Percentiles rank a stretch among this genome's conserved stretches.
These are phyloP conservation scores for Tanacetum coccineum DNA, from an alignment of 129 eudicot species.

Conservation along the genomic window DNA sequence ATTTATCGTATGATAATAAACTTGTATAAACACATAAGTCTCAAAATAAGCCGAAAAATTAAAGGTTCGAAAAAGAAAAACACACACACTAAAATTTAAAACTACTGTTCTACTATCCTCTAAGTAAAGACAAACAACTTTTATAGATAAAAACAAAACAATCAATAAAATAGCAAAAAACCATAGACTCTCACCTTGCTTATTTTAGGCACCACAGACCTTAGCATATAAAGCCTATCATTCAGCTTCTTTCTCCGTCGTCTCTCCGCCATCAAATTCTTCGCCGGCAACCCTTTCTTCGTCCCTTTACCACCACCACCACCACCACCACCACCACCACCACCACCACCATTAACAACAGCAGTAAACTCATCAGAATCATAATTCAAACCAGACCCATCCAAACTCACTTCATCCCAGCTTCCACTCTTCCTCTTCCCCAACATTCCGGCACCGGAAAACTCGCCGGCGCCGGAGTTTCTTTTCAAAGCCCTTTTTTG, in stretches of 20 bases:
- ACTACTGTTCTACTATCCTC: too few relatives aligned
- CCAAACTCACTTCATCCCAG: constrained; percentile 75
- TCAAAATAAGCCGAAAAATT: too few relatives aligned
- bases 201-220: constrained; percentile 97
- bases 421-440: constrained; percentile 40
- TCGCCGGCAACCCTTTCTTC: constrained; percentile 89
- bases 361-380: constrained; percentile 71
- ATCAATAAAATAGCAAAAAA: constrained; percentile 11
- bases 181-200: constrained; percentile 58
- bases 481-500: constrained; percentile 81
- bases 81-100: too few relatives aligned
- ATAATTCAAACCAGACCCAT: constrained; percentile 61
- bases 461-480: constrained; percentile 33
- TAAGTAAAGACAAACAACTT: neutral
- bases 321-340: constrained; percentile 27
- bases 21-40: too few relatives aligned
- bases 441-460: constrained; percentile 14
- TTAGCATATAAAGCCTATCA: constrained; percentile 88
- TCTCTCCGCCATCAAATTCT: constrained; percentile 95
- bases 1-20: too few relatives aligned
- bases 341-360: constrained; percentile 31
- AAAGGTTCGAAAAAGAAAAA: too few relatives aligned
- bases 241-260: constrained; percentile 90
- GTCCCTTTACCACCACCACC: constrained; percentile 60
- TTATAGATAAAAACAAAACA: neutral